phyloP scores from a whole-genome alignment of 768 basidiomycete species.

The Collybia nuda region DNA sequence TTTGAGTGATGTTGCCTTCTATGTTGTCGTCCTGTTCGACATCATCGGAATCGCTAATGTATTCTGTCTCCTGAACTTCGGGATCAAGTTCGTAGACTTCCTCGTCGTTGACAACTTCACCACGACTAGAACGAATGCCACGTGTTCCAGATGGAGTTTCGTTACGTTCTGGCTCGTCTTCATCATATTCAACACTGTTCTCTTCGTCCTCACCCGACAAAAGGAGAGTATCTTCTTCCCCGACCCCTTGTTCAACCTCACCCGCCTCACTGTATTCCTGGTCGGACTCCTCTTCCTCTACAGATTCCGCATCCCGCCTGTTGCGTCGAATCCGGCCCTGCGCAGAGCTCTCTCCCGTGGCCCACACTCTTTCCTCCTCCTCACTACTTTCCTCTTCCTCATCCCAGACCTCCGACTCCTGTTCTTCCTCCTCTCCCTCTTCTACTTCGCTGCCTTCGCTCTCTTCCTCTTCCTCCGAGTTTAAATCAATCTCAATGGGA shows the following conservation, averaged over 20 bases:
- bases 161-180: slow-evolving; percentile 14
- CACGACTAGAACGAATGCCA: neutral
- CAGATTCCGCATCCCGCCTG: slow-evolving; percentile 9
- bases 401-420: slow-evolving; percentile 9
- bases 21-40: slow-evolving; percentile 8
- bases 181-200: slow-evolving; percentile 6
- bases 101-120: neutral
- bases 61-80: slow-evolving; percentile 4
- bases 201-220: slow-evolving; percentile 15
- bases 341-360: slow-evolving; percentile 24
- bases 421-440: too few species aligned
- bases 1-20: slow-evolving; percentile 9
- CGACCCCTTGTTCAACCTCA: slow-evolving; percentile 6
- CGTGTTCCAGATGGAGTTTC: slow-evolving; percentile 13
- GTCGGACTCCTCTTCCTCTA: slow-evolving; percentile 15
- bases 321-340: slow-evolving; percentile 20
- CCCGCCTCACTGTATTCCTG: slow-evolving; percentile 19
- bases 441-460: slow-evolving; percentile 23
- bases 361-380: slow-evolving; percentile 21
- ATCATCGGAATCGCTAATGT: slow-evolving; percentile 4
- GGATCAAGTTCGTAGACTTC: neutral
- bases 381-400: slow-evolving; percentile 17
- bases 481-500: slow-evolving; percentile 47
- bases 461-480: slow-evolving; percentile 29
- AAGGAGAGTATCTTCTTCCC: slow-evolving; percentile 1